Evolutionary conservation across 2,329 filamentous ascomycete genomes (phyloP).

Genomic region (Simplicillium aogashimaense): DNA sequence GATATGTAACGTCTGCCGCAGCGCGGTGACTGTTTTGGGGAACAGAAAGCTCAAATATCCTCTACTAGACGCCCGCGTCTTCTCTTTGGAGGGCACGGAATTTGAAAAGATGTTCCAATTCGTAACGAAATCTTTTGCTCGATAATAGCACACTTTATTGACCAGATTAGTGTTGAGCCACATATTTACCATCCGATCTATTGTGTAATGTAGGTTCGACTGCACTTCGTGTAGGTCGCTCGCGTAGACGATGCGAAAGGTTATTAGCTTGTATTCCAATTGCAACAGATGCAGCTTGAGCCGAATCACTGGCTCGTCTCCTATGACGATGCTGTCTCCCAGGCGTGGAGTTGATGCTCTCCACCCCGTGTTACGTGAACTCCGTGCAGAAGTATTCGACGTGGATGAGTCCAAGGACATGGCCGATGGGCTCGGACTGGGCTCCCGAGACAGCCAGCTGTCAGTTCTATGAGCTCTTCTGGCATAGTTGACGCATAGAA

Average conservation of each 20-base stretch:
- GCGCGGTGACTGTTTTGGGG: slow-evolving; percentile 10
- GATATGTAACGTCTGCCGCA: slow-evolving; percentile 16
- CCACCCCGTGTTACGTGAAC: slow-evolving; percentile 10
- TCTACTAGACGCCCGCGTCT: slow-evolving; percentile 9
- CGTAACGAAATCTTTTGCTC: slow-evolving; percentile 17
- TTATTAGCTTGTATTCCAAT: slow-evolving; percentile 18
- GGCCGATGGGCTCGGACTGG: slow-evolving; percentile 12
- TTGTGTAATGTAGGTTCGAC: slow-evolving; percentile 11
- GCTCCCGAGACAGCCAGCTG: slow-evolving; percentile 8
- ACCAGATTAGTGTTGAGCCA: slow-evolving; percentile 18
- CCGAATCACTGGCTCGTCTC: slow-evolving; percentile 15
- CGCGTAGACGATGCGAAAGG: slow-evolving; percentile 17
- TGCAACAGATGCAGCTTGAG: slow-evolving; percentile 17
- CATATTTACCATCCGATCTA: slow-evolving; percentile 16
- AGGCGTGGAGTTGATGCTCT: slow-evolving; percentile 12
- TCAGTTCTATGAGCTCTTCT: slow-evolving; percentile 9
- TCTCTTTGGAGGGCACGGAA: no score
- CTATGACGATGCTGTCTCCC: slow-evolving; percentile 10
- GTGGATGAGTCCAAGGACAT: slow-evolving; percentile 12
- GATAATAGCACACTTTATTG: slow-evolving; percentile 17
- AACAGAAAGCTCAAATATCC: slow-evolving; percentile 13
- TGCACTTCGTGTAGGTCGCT: slow-evolving; percentile 13
- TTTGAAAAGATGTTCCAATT: no score
- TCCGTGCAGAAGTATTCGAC: slow-evolving; percentile 12
- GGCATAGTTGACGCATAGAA: slow-evolving; percentile 20